Percentiles rank a stretch among this genome's conserved stretches.
Conservation (phyloP, 2,329 filamentous ascomycete genomes). For the Juglanconis juglandina region DNA sequence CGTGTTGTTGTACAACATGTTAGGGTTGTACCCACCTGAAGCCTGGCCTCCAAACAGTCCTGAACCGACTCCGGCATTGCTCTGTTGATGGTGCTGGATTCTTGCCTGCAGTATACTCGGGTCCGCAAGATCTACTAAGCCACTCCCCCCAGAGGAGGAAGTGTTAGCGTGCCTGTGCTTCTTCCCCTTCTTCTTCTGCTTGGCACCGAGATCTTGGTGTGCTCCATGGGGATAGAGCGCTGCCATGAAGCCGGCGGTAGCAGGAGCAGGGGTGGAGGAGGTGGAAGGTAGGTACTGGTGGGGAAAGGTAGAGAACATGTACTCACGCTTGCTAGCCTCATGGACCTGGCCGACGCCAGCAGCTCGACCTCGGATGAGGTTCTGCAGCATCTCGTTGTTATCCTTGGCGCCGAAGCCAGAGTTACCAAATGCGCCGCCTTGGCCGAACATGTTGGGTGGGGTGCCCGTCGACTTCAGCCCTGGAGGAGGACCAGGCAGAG, state of each 20-base stretch:
- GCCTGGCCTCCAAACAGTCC: conserved; percentile 82
- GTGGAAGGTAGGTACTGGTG: conserved; percentile 80
- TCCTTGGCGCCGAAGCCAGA: conserved; percentile 73
- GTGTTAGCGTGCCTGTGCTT: conserved; percentile 99
- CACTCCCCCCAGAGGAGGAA: conserved; percentile 99
- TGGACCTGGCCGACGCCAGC: conserved; percentile 67
- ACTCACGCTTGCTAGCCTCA: conserved; percentile 97
- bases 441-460: conserved; percentile 90
- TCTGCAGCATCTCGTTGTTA: conserved; percentile 71
- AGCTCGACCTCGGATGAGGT: conserved; percentile 70
- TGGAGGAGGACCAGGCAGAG: conserved; percentile 88
- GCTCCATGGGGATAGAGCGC: conserved; percentile 87
- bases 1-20: conserved; percentile 76
- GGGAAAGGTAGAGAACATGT: conserved; percentile 87
- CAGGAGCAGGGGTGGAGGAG: conserved; percentile 80
- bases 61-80: conserved; percentile 80
- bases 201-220: conserved; percentile 88
- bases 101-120: conserved; percentile 98
- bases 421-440: conserved; percentile 78
- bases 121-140: conserved; percentile 99
- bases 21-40: conserved; percentile 93
- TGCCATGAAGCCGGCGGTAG: conserved; percentile 77
- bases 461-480: conserved; percentile 94
- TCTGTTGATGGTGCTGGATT: conserved; percentile 84
- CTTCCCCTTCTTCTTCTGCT: conserved; percentile 99